Evolutionary conservation across 345 rosid species (phyloP).

Genomic region (Zanthoxylum bungeanum): DNA sequence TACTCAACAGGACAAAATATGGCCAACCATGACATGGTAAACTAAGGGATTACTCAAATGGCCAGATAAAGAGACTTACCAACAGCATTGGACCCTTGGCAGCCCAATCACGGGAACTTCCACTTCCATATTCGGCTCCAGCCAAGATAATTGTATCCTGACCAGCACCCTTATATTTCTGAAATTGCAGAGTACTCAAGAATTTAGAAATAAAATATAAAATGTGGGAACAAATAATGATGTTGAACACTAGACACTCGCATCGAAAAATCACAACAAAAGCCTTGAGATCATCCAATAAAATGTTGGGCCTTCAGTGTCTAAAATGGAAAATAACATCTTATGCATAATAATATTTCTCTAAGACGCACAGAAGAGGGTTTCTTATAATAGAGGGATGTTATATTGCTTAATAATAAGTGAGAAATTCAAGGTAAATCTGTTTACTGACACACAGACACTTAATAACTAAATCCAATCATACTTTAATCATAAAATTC

Average conservation of each 20-base stretch:
- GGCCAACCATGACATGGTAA: neutral
- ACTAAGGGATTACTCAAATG: neutral
- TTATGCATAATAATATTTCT: neutral
- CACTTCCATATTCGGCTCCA: conserved; percentile 99
- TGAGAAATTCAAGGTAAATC: neutral
- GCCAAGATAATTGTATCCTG: conserved; percentile 83
- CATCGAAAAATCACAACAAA: neutral
- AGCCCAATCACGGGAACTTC: conserved; percentile 99
- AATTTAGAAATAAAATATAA: neutral
- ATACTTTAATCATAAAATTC: neutral
- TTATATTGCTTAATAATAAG: neutral
- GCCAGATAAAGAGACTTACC: conserved; percentile 37
- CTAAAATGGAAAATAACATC: neutral
- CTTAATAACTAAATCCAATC: neutral
- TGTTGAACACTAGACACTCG: neutral
- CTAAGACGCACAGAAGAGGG: neutral
- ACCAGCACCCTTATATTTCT: conserved; percentile 83
- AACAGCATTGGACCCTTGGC: conserved; percentile 98
- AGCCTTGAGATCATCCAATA: neutral
- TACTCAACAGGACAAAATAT: neutral
- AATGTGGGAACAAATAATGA: neutral
- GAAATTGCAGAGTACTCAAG: conserved; percentile 20
- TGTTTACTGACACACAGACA: neutral
- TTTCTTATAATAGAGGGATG: neutral
- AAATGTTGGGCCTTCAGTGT: neutral